A percentile compares a stretch with the other conserved stretches of the same genome.
These are phyloP conservation scores for Cadophora luteo-olivacea DNA, from an alignment of 2,329 filamentous ascomycete species.

Conservation along the genomic window DNA sequence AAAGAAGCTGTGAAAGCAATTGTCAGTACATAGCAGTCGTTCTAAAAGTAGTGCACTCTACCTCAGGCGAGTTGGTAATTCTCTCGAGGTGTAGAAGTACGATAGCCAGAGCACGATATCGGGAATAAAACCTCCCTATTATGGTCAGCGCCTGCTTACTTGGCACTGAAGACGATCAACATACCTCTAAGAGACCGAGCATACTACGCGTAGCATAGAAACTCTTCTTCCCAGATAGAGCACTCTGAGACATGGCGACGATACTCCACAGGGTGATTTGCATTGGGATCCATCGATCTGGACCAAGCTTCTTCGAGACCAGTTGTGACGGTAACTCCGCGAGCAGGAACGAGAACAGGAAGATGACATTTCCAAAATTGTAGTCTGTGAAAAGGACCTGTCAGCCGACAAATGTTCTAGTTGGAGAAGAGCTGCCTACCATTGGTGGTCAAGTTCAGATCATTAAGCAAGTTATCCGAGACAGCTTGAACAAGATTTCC, in stretches of 20 bases:
- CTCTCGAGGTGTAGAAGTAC: slow-evolving; percentile 75
- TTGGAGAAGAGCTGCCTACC: slow-evolving; percentile 35
- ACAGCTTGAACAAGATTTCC: slow-evolving; percentile 64
- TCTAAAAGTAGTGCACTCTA: neutral
- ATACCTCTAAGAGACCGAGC: slow-evolving; percentile 31
- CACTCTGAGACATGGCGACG: slow-evolving; percentile 53
- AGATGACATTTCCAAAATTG: slow-evolving; percentile 61
- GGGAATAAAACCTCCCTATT: slow-evolving; percentile 65
- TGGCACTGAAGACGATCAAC: neutral
- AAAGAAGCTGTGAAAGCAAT: slow-evolving; percentile 63
- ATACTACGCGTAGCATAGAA: slow-evolving; percentile 52
- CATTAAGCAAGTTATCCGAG: slow-evolving; percentile 65
- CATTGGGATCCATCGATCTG: slow-evolving; percentile 58
- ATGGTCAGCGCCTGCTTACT: neutral
- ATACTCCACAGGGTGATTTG: slow-evolving; percentile 59
- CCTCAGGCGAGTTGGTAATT: slow-evolving; percentile 27
- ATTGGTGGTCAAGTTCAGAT: slow-evolving; percentile 50
- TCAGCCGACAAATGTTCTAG: neutral
- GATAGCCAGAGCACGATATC: slow-evolving; percentile 72
- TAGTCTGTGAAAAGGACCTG: slow-evolving; percentile 16
- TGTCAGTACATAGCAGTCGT: neutral
- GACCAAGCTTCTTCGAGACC: slow-evolving; percentile 60
- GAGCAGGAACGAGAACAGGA: slow-evolving; percentile 58
- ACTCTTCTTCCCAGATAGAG: slow-evolving; percentile 49
- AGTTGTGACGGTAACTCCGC: slow-evolving; percentile 68